Percentiles rank a stretch among this genome's conserved stretches.
Evolutionary conservation across 116 monocot species (phyloP).

Genomic region (Iris pallida): DNA sequence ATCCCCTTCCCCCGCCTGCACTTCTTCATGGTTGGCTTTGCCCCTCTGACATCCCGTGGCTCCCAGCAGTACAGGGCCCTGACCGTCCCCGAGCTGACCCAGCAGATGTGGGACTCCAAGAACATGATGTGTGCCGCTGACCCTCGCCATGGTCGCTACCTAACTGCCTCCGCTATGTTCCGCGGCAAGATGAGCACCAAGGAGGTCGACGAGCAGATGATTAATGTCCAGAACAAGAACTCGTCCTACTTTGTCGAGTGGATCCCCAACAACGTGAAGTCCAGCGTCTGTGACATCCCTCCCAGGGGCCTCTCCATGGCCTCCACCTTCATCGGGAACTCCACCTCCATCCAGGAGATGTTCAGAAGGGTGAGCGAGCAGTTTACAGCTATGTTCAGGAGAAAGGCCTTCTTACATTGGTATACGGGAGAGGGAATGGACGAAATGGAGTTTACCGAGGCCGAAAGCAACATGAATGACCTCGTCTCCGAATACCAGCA

Average conservation of each 20-base stretch:
- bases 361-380: constrained; percentile 54
- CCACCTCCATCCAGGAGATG: constrained; percentile 2
- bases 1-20: constrained; percentile 66
- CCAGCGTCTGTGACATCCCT: constrained; percentile 57
- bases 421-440: constrained; percentile 72
- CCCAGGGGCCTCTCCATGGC: too few relatives aligned
- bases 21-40: constrained; percentile 64
- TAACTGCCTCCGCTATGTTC: constrained; percentile 81
- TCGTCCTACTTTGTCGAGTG: constrained; percentile 82
- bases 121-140: constrained; percentile 42
- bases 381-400: constrained; percentile 66
- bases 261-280: constrained; percentile 82
- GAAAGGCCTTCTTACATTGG: constrained; percentile 79
- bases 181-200: constrained; percentile 85
- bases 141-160: constrained; percentile 55
- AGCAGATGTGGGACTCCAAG: constrained; percentile 20
- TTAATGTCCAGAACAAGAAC: constrained; percentile 84
- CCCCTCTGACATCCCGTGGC: constrained; percentile 40
- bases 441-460: constrained; percentile 41
- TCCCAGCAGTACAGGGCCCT: constrained; percentile 16
- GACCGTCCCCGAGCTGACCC: constrained; percentile 17
- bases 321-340: neutral
- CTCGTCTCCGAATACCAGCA: constrained; percentile 18
- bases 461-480: constrained; percentile 19
- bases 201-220: constrained; percentile 84